Percentiles rank a stretch among this genome's conserved stretches.
Evolutionary conservation across 2,329 filamentous ascomycete genomes (phyloP).

Genomic region (Dactylellina sp.): DNA sequence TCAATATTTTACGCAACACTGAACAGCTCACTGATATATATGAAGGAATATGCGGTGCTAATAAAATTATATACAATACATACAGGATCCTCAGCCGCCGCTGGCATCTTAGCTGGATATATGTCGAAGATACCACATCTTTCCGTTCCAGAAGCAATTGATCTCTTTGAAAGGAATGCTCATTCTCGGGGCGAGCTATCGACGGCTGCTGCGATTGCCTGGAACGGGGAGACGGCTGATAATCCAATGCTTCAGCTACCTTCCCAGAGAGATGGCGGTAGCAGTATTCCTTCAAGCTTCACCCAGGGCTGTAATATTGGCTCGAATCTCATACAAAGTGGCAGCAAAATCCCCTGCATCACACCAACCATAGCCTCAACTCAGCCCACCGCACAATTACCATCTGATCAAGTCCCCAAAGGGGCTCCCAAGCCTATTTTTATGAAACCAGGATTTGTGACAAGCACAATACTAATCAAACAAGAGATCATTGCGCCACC

Average conservation of each 20-base stretch:
- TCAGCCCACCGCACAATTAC: not conserved
- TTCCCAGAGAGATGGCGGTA: not conserved
- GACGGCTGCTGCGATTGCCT: not conserved
- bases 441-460: constrained; percentile 14
- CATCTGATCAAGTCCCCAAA: not conserved
- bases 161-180: not conserved
- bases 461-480: not conserved
- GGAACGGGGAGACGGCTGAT: constrained; percentile 7
- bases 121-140: constrained; percentile 7
- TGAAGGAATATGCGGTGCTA: not conserved
- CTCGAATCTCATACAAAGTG: not conserved
- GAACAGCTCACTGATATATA: too few relatives aligned
- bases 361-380: not conserved
- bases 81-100: not conserved
- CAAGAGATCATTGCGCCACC: not conserved
- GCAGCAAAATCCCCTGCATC: not conserved
- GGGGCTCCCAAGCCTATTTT: not conserved
- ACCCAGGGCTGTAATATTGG: too few relatives aligned
- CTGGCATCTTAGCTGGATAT: constrained; percentile 18
- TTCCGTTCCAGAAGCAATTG: constrained; percentile 4
- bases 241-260: not conserved
- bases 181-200: not conserved
- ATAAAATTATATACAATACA: not conserved
- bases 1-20: too few relatives aligned
- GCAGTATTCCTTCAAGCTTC: not conserved